Evolutionary conservation across 2,329 filamentous ascomycete species (phyloP).

Genomic region (Nemania diffusa): DNA sequence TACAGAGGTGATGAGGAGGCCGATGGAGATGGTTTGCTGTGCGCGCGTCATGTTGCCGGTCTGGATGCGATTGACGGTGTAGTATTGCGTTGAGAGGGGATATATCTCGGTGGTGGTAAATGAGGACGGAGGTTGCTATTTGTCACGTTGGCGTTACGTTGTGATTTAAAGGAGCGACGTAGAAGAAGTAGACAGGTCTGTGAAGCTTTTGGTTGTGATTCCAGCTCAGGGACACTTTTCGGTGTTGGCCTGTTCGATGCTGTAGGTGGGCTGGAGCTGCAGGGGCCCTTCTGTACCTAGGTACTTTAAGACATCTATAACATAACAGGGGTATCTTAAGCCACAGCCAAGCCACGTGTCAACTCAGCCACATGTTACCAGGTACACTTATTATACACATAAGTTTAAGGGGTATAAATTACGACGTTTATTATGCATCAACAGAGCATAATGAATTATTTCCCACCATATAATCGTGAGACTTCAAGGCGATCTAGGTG

Average conservation of each 20-base stretch:
- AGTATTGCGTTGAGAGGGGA: background rate
- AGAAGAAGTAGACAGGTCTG: conserved; percentile 4
- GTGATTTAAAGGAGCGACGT: conserved; percentile 36
- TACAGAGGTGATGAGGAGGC: conserved; percentile 89
- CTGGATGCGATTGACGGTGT: conserved; percentile 8
- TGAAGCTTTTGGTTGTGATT: conserved; percentile 18
- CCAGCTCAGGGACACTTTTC: conserved; percentile 17
- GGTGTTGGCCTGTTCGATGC: conserved; percentile 16
- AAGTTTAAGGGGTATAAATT: too few relatives aligned
- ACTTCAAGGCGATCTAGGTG: too few relatives aligned
- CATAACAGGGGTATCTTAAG: background rate
- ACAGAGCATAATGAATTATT: too few relatives aligned
- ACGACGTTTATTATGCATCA: too few relatives aligned
- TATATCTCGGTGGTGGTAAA: background rate
- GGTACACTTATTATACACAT: too few relatives aligned
- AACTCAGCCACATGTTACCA: background rate
- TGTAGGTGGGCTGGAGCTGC: too few relatives aligned
- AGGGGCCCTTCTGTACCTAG: background rate
- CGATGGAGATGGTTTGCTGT: conserved; percentile 88
- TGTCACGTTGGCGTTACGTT: background rate
- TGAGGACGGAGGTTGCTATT: background rate
- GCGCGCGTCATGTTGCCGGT: conserved; percentile 85
- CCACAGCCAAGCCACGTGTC: background rate
- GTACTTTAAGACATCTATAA: background rate
- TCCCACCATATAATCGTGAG: too few relatives aligned